Base-by-base conservation (phyloP, 2,329 filamentous ascomycete genomes). In the Sphaerulina vaccinii region DNA sequence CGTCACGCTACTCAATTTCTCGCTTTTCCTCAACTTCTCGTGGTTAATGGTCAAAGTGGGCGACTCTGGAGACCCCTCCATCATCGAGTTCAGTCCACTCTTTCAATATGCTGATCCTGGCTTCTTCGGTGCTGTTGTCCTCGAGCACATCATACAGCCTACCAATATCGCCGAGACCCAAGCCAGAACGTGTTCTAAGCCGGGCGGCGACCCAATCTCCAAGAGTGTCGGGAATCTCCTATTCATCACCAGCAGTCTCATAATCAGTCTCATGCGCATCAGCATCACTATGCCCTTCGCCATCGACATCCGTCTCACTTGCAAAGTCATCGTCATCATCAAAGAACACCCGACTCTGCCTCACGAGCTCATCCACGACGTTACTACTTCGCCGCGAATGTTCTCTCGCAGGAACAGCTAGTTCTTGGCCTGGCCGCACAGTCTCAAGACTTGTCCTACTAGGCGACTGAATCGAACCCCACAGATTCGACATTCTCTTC, bases 311-410 rank as follows among this genome's bases (percentile, higher is more conserved):
- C 29, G 51, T 57, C 9, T 58, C 56, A 37, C 68, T 66, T 18
- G 68, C 70, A 3, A 60, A 60, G 52, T 77, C 74, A 54, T 76
- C 74, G 43, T 42, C 22, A 53, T 76, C 74, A 54, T 76, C 74
- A 44, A 72, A 72, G 57, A 79, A 76, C 0, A 77, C 75, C 13
- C 70, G 63, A 46, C 70, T 74, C 58, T 77, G 75, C 44, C 75
- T 58, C 33, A 70, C 65, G 1, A 78, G 49, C 62, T 79, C 75
- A 24, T 71, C 67, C 44, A 77, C 58, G 11, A 74, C 65, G 45
- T 67, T 71, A 4, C 65, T 63, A 9, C 69, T 53, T 21, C 62
- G 51, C 10, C 54, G 41, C n/a, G 47, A 21, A 5, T 54, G 51
- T 15, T 55, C 54, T 51, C 41, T 27, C 23, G 35, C 41, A 32